A percentile compares a stretch with the other conserved stretches of the same genome.
These are phyloP conservation scores for Colletotrichum shisoi DNA, from an alignment of 2,329 filamentous ascomycete genomes.

Conservation along the genomic window DNA sequence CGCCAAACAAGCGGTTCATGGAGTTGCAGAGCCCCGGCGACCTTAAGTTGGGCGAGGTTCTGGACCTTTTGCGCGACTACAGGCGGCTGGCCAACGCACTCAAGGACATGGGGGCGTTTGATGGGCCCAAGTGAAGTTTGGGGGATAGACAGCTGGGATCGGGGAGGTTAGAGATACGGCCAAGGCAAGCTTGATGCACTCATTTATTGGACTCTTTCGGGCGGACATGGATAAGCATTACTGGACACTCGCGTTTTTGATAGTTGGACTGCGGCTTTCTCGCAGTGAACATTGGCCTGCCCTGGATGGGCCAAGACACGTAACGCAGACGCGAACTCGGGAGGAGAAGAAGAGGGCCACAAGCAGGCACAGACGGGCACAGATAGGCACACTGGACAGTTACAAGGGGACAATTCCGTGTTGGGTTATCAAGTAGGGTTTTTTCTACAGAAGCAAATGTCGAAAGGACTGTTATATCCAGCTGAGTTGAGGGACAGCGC, in stretches of 20 bases:
- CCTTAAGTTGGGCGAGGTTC: conserved; percentile 75
- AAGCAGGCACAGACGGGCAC: neutral
- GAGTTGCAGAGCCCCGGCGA: conserved; percentile 75
- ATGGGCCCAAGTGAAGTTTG: conserved; percentile 49
- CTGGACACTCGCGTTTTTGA: conserved; percentile 33
- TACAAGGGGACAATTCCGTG: conserved; percentile 10
- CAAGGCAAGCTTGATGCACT: conserved; percentile 6
- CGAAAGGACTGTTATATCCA: conserved; percentile 15
- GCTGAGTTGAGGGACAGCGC: neutral
- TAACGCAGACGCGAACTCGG: neutral
- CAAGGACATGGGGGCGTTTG: conserved; percentile 69
- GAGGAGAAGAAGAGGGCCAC: no score
- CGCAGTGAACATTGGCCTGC: neutral
- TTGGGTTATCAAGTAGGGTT: conserved; percentile 16
- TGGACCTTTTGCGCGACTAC: conserved; percentile 77
- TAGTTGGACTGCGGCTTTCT: neutral
- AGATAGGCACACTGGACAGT: conserved; percentile 6
- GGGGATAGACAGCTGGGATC: neutral
- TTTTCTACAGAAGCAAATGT: conserved; percentile 18
- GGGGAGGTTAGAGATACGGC: neutral
- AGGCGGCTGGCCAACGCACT: conserved; percentile 72
- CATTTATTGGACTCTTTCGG: conserved; percentile 2
- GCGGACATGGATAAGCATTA: conserved; percentile 28
- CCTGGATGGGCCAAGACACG: neutral
- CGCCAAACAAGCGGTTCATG: conserved; percentile 76